Evolutionary conservation across 2,329 filamentous ascomycete genomes (phyloP), one percentile per base, ranked within the genome.

Genomic region (Alternaria conjuncta): DNA sequence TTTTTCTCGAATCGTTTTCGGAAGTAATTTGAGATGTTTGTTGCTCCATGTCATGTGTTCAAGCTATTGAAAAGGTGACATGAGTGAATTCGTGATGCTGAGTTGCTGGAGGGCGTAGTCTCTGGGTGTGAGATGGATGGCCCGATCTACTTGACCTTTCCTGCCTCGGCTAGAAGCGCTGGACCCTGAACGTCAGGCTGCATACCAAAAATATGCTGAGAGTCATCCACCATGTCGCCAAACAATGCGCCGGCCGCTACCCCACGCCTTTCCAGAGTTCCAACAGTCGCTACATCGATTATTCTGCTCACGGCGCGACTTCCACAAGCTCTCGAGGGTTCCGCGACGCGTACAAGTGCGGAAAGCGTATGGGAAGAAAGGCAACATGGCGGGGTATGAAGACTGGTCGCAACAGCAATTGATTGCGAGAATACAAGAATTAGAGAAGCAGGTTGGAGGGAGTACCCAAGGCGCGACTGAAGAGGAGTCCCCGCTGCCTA

Each of bases 241-340:
- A 65, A 71, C 59, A 41, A 79, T 79, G 77, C 71, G 65, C 57
- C 51, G 67, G 60, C 67, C 66, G 67, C 68, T 75, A 60, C 55
- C 71, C 64, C 68, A 67, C 69, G 60, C 69, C 47, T 77, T 76
- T 64, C 72, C 73, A 25, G 75, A 76, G 45, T 68, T 75, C 41
- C 68, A 72, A 11, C 57, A 30, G 21, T 71, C 71, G 26, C 61
- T 77, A 25, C 71, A 75, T 51, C 70, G 64, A n/a, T 56, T 75
- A 21, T 77, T 75, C 65, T 77, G 74, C 64, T 46, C 65, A 15
- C 70, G 63, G 5, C 73, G 73, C 62, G 65, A 65, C 45, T 76
- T 77, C 53, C 77, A 78, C 67, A 77, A 75, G 56, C 75, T 78
- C 12, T 79, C 77, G 8, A 70, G 74, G 51, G 70, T 76, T 9